Percentiles rank a stretch among this genome's conserved stretches.
phyloP scores from a whole-genome alignment of 2,329 filamentous ascomycete species.

The Diaporthe batatas region DNA sequence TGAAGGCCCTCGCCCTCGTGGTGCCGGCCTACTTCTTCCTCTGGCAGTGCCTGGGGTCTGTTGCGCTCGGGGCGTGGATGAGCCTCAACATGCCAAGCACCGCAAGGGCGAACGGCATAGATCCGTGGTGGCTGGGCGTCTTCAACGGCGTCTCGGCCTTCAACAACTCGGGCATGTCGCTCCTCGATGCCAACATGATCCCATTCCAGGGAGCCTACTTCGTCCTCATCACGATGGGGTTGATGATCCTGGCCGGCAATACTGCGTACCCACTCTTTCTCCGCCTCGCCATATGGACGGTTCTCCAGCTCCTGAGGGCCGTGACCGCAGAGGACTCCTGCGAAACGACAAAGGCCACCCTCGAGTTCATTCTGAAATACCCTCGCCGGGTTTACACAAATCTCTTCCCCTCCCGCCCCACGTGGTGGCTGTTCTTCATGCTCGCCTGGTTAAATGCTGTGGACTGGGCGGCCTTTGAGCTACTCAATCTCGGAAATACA shows the following conservation, averaged over 20 bases:
- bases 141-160: conserved; percentile 78
- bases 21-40: conserved; percentile 64
- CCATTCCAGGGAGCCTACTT: conserved; percentile 68
- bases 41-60: conserved; percentile 56
- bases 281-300: conserved; percentile 69
- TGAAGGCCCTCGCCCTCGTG: conserved; percentile 62
- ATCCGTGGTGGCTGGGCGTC: conserved; percentile 77
- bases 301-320: conserved; percentile 57
- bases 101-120: conserved; percentile 67
- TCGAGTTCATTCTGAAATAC: conserved; percentile 68
- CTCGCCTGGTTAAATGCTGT: conserved; percentile 71
- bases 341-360: conserved; percentile 60
- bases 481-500: conserved; percentile 74
- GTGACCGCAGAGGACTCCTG: conserved; percentile 55
- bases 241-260: conserved; percentile 74
- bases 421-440: conserved; percentile 75
- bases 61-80: conserved; percentile 66
- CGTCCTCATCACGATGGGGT: conserved; percentile 65
- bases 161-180: conserved; percentile 78
- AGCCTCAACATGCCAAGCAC: conserved; percentile 62
- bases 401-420: conserved; percentile 73
- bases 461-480: conserved; percentile 75
- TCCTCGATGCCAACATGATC: conserved; percentile 75
- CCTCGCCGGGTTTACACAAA: conserved; percentile 72
- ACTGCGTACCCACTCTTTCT: conserved; percentile 76